Evolutionary conservation across 106 monocot species (phyloP).

Genomic region (Platanthera zijinensis): DNA sequence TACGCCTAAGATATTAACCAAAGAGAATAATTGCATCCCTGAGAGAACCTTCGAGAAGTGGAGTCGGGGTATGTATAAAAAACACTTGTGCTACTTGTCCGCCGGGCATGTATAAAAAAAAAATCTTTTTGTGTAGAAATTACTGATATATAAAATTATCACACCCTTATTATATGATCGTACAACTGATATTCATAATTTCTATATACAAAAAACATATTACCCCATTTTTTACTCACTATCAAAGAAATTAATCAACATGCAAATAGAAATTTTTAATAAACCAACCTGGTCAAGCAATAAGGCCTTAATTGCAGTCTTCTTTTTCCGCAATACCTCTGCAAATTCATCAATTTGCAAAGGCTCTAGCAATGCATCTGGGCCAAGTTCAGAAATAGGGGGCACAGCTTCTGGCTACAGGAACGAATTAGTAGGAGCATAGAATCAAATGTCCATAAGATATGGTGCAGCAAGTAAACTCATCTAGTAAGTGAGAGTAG

Average conservation of each 20-base stretch:
- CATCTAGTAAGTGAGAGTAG: neutral
- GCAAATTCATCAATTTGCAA: slow-evolving; percentile 59
- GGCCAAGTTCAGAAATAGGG: slow-evolving; percentile 91
- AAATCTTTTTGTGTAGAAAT: too few species aligned
- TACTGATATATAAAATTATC: too few species aligned
- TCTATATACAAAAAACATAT: neutral
- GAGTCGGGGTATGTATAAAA: too few species aligned
- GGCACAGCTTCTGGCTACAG: slow-evolving; percentile 65
- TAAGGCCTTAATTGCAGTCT: slow-evolving; percentile 69
- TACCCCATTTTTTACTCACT: neutral
- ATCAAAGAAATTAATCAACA: neutral
- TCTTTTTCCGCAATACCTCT: slow-evolving; percentile 55
- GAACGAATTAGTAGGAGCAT: neutral
- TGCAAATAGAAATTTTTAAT: neutral
- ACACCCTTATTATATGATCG: too few species aligned
- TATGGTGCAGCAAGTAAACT: neutral
- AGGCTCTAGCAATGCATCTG: slow-evolving; percentile 85
- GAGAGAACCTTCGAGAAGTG: too few species aligned
- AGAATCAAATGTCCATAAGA: neutral
- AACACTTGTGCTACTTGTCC: too few species aligned
- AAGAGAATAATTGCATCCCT: too few species aligned
- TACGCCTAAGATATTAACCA: too few species aligned
- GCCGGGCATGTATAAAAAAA: too few species aligned
- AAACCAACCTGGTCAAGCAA: slow-evolving; percentile 78
- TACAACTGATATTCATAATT: neutral